These are phyloP conservation scores for Rhodomyrtus tomentosa DNA, from an alignment of 345 rosid genomes.

Conservation along the genomic window DNA sequence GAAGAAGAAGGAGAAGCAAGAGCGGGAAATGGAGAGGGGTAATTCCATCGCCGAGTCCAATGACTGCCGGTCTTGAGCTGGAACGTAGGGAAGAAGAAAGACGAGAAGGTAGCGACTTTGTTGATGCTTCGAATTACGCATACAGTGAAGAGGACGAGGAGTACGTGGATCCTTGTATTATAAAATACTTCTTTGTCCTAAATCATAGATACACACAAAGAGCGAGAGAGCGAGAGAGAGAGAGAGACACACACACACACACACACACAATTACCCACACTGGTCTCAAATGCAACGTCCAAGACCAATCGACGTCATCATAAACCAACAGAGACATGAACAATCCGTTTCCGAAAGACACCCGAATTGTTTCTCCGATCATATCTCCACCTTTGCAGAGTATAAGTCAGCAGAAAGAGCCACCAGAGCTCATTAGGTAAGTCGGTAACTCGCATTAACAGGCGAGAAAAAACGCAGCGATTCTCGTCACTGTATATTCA, in stretches of 20 bases:
- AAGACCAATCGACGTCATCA: not conserved
- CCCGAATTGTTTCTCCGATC: not conserved
- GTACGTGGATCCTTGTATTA: too few relatives aligned
- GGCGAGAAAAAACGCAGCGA: not conserved
- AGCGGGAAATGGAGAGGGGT: not conserved
- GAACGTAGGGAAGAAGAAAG: not conserved
- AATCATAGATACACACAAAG: too few relatives aligned
- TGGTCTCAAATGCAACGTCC: not conserved
- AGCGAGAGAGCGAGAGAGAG: too few relatives aligned
- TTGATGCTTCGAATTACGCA: too few relatives aligned
- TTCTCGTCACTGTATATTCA: not conserved
- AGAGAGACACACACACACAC: too few relatives aligned
- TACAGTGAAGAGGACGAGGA: too few relatives aligned
- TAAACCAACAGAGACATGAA: not conserved
- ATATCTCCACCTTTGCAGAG: not conserved
- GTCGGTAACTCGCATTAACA: not conserved
- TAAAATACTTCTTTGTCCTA: too few relatives aligned
- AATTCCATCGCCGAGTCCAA: not conserved
- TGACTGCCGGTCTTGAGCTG: not conserved
- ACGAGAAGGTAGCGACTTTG: too few relatives aligned
- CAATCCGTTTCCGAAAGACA: not conserved
- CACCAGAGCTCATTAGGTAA: not conserved
- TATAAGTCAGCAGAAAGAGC: not conserved
- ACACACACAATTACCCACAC: too few relatives aligned
- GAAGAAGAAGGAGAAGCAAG: constrained; percentile 6